Evolutionary conservation across 495 filamentous ascomycete genomes (phyloP).

Genomic region (Pyrenula massariospora): DNA sequence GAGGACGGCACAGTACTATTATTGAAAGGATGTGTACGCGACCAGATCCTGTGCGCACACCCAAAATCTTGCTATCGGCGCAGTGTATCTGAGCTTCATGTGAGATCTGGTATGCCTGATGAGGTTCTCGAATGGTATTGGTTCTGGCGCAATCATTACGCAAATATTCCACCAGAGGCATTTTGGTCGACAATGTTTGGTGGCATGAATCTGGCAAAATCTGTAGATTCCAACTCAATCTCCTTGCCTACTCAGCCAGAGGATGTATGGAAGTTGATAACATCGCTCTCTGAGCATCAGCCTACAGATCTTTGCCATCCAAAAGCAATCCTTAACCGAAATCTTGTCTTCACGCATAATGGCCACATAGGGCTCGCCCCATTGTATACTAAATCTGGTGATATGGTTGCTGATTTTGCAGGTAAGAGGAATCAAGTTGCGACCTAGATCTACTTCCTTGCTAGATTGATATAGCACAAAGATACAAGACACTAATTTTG

Average conservation of each 20-base stretch:
- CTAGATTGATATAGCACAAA: no score
- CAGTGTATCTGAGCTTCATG: background rate
- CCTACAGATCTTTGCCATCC: background rate
- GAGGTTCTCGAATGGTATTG: background rate
- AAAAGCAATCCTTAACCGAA: background rate
- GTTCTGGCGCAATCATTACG: background rate
- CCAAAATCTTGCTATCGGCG: background rate
- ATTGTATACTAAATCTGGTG: background rate
- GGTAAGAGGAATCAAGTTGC: no score
- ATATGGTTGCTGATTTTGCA: background rate
- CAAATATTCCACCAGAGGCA: background rate
- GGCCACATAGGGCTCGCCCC: background rate
- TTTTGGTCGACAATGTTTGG: background rate
- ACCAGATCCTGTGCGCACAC: background rate
- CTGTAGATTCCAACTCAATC: background rate
- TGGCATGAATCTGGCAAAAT: background rate
- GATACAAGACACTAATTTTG: background rate
- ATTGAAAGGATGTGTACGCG: background rate
- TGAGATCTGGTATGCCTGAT: background rate
- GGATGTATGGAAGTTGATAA: background rate
- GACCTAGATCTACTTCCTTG: no score
- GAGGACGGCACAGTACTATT: background rate
- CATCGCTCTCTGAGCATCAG: background rate
- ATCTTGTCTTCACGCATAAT: background rate
- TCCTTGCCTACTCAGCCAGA: background rate